Evolutionary conservation across 345 rosid species (phyloP).

Genomic region (Pelargonium nanum): DNA sequence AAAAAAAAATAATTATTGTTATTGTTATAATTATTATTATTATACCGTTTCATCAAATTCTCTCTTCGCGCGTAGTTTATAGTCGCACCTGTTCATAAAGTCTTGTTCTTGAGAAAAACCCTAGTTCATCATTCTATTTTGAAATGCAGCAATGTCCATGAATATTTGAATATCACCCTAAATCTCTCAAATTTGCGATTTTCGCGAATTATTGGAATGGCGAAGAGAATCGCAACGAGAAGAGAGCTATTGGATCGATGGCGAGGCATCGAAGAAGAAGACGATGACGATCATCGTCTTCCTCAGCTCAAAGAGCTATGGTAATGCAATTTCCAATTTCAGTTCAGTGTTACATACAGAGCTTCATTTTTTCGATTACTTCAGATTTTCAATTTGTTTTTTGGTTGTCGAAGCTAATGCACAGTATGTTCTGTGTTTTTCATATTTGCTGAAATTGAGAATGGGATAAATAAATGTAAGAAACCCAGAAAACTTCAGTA

Average conservation of each 20-base stretch:
- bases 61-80: background rate
- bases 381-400: background rate
- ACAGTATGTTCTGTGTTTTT: no score
- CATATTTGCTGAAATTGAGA: no score
- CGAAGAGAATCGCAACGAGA: constrained; percentile 27
- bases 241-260: constrained; percentile 53
- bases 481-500: no score
- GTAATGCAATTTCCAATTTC: constrained; percentile 19
- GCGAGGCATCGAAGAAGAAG: constrained; percentile 76
- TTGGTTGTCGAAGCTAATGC: background rate
- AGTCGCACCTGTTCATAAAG: background rate
- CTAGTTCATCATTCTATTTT: background rate
- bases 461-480: no score
- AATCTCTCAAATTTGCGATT: background rate
- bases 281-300: constrained; percentile 44
- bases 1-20: no score
- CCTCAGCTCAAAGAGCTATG: constrained; percentile 72
- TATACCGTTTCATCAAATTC: no score
- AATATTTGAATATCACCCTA: no score
- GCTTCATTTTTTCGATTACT: no score
- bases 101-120: background rate
- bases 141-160: background rate
- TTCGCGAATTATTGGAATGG: no score
- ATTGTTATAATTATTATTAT: no score
- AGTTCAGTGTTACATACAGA: background rate